Percentiles rank a stretch among this genome's conserved stretches.
Conservation (phyloP, 2,329 filamentous ascomycete genomes). For the Ophioceras dolichostomum region DNA sequence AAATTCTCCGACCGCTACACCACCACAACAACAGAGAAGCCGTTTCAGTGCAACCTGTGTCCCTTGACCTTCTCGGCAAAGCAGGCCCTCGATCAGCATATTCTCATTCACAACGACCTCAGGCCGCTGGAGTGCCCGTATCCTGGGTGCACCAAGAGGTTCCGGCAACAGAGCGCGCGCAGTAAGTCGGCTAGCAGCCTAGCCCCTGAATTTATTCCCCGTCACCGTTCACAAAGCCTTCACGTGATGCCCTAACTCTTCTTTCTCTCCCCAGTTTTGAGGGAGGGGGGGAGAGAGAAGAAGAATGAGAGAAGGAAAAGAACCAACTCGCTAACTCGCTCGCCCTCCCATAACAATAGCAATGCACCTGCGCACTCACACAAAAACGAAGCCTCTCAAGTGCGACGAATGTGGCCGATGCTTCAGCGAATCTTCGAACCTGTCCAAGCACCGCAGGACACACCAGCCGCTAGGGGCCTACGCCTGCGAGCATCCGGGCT, state of each 20-base stretch:
- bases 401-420: constrained; percentile 46
- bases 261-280: no score
- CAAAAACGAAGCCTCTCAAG: constrained; percentile 48
- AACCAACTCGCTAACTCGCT: no score
- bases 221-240: no score
- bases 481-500: constrained; percentile 33
- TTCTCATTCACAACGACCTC: constrained; percentile 53
- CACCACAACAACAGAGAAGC: no score
- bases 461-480: constrained; percentile 41
- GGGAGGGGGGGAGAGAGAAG: no score
- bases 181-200: constrained; percentile 33
- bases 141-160: constrained; percentile 39
- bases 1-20: no score
- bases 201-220: no score
- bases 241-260: no score
- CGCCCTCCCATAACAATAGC: no score
- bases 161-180: constrained; percentile 55
- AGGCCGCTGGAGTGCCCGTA: constrained; percentile 47
- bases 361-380: constrained; percentile 57
- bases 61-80: constrained; percentile 49
- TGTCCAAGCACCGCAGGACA: constrained; percentile 53
- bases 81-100: constrained; percentile 56
- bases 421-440: constrained; percentile 54
- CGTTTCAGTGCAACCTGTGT: constrained; percentile 43
- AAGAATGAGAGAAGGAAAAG: no score